These are phyloP conservation scores for Acorus gramineus DNA, from an alignment of 106 monocot species.

Conservation along the genomic window DNA sequence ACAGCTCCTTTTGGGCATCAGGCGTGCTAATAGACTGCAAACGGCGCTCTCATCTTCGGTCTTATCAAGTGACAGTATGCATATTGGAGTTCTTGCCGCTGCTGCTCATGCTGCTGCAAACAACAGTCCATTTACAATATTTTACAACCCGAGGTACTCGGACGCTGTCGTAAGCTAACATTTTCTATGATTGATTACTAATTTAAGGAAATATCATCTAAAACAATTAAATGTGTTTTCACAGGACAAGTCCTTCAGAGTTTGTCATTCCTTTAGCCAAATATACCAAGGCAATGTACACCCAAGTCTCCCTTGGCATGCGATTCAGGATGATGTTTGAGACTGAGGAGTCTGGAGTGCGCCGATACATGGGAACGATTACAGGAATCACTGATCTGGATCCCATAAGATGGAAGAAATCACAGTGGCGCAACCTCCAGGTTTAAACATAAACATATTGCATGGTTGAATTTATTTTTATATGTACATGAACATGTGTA, in stretches of 20 bases:
- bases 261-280: constrained; percentile 26
- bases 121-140: constrained; percentile 26
- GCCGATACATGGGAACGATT: constrained; percentile 25
- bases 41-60: too few relatives aligned
- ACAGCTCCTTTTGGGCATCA: too few relatives aligned
- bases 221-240: neutral
- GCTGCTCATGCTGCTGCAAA: constrained; percentile 31
- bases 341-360: constrained; percentile 18
- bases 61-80: constrained; percentile 17
- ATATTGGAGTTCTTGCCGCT: constrained; percentile 27
- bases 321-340: constrained; percentile 32
- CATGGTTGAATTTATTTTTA: too few relatives aligned
- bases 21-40: too few relatives aligned
- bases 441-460: neutral
- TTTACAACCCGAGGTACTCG: constrained; percentile 26
- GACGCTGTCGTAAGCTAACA: too few relatives aligned
- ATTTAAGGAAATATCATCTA: too few relatives aligned
- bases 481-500: too few relatives aligned
- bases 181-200: too few relatives aligned
- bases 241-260: constrained; percentile 28
- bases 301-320: constrained; percentile 26
- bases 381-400: constrained; percentile 29
- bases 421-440: constrained; percentile 31
- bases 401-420: constrained; percentile 23
- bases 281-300: constrained; percentile 25